Evolutionary conservation across 257 asterid species (phyloP).

Genomic region (Marsdenia floribunda): DNA sequence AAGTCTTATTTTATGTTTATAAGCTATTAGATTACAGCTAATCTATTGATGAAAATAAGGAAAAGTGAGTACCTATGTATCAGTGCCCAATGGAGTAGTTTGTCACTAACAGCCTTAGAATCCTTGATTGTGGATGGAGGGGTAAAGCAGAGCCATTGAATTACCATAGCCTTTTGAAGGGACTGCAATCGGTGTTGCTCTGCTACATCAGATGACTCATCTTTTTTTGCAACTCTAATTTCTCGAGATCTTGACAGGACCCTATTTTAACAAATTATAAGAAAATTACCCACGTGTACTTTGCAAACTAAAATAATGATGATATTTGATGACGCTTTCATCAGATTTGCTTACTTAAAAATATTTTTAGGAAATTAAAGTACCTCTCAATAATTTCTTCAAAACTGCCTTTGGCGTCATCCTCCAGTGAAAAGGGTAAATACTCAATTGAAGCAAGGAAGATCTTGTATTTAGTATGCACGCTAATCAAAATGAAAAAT

Average conservation of each 20-base stretch:
- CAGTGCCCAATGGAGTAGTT: slow-evolving; percentile 75
- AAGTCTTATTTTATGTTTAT: neutral
- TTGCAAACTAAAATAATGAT: neutral
- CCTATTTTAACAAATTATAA: slow-evolving; percentile 36
- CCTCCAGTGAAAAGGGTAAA: slow-evolving; percentile 74
- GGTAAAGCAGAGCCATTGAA: slow-evolving; percentile 99
- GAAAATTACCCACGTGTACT: slow-evolving; percentile 18
- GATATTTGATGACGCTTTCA: neutral
- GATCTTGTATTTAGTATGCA: slow-evolving; percentile 81
- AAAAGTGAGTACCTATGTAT: slow-evolving; percentile 57
- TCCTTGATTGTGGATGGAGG: slow-evolving; percentile 91
- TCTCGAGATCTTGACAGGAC: slow-evolving; percentile 85
- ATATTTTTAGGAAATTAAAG: slow-evolving; percentile 20
- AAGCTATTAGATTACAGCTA: slow-evolving; percentile 1
- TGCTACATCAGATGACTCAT: slow-evolving; percentile 57
- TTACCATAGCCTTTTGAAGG: slow-evolving; percentile 85
- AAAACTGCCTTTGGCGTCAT: slow-evolving; percentile 72
- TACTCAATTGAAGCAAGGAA: slow-evolving; percentile 83
- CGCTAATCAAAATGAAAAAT: slow-evolving; percentile 44
- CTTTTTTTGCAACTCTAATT: slow-evolving; percentile 45
- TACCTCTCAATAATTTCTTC: slow-evolving; percentile 95
- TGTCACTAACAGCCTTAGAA: slow-evolving; percentile 58
- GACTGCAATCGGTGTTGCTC: slow-evolving; percentile 90
- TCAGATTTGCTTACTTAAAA: neutral
- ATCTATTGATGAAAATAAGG: neutral